Evolutionary conservation across 2,329 filamentous ascomycete genomes (phyloP), one percentile per base, ranked within the genome.

Genomic region (Ophiostoma montium): DNA sequence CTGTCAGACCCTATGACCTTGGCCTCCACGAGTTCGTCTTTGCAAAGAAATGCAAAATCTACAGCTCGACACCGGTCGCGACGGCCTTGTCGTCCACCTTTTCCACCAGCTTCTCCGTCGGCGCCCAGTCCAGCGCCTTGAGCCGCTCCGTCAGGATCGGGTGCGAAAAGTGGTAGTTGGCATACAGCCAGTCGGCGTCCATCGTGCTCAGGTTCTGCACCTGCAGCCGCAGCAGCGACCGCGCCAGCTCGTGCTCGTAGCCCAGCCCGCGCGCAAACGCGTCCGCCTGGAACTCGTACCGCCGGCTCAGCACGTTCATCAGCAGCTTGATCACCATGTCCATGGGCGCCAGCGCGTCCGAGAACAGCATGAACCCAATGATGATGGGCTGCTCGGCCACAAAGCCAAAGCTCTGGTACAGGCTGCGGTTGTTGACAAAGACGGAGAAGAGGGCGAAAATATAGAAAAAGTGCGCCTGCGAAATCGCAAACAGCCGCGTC

Each of bases 131-230:
- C 53, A 98, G 75, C 1, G 90, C 92, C 65, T 85, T 86, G 59
- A 98, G 74, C 60, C 92, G 80, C 75, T 98, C 94, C 1, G 89
- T 85, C 57, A 98, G 72, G 57, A 96, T 95, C 1, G 92, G 92
- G 68, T 98, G 92, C 21, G 90, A 95, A 74, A 94, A 95, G 70
- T 98, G 89, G 73, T 96, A 98, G 68, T 84, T 94, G 48, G 92
- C 92, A 67, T 94, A 98, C 76, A 95, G 80, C 84, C 86, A 94
- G 68, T 98, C 94, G 27, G 92, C 92, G 60, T 98, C 92, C 90
- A 98, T 96, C 53, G 86, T 94, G 67, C 87, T 94, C 57, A 98
- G 75, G 63, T 98, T 98, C 71, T 96, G 89, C 61, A 95, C 87
- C 69, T 98, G 94, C 47, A 98, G 84, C 72, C 95, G 95, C 69